Evolutionary conservation across 73 alveolate genomes (phyloP).

Genomic region (Paraurostyla sp.): DNA sequence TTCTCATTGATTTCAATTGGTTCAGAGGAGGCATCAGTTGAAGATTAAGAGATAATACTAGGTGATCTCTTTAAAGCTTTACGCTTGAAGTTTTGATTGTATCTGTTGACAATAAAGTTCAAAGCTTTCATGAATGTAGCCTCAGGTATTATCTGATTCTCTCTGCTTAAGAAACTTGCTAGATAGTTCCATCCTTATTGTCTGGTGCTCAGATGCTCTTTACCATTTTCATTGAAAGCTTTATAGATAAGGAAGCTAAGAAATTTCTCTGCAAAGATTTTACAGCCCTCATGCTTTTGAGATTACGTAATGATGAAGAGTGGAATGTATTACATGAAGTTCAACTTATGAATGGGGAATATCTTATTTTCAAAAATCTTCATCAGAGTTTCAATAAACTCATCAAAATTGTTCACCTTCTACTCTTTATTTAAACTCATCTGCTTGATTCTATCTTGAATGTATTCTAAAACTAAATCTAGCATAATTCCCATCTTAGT

Average conservation of each 20-base stretch:
- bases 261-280: slow-evolving; percentile 18
- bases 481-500: slow-evolving; percentile 28
- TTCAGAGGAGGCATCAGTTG: slow-evolving; percentile 12
- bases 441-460: background rate
- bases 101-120: background rate
- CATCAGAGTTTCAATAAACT: slow-evolving; percentile 10
- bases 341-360: slow-evolving; percentile 40
- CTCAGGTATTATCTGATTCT: background rate
- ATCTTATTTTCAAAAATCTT: slow-evolving; percentile 32
- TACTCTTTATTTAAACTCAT: background rate
- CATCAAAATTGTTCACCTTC: background rate
- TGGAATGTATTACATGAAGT: slow-evolving; percentile 49
- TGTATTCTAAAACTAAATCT: background rate
- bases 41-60: background rate
- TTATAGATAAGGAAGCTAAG: slow-evolving; percentile 2
- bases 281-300: background rate
- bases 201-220: slow-evolving; percentile 14
- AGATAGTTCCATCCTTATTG: slow-evolving; percentile 50
- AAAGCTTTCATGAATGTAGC: background rate
- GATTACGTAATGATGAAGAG: background rate
- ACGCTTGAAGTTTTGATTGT: background rate
- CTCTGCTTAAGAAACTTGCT: slow-evolving; percentile 1
- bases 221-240: background rate
- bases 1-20: background rate
- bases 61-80: background rate